Base-by-base conservation (phyloP, 257 asterid genomes). In the Solanum habrochaites region DNA sequence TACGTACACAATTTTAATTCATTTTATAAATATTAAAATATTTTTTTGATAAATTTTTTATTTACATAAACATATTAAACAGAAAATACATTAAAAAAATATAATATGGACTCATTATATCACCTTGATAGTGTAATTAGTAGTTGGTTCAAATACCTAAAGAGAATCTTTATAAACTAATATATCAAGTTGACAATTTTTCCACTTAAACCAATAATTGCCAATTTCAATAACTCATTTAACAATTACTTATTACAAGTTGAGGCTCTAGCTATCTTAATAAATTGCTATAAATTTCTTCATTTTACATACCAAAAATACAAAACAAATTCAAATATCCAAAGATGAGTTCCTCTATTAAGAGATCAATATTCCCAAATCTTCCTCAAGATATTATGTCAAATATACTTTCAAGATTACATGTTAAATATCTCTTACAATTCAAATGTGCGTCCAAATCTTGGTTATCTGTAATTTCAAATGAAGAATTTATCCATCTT, bases 1-100 rank as follows among this genome's bases (percentile, higher is more conserved):
- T 60, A 23, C 9, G 3, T 60, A 60, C 0, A 2, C 2, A 60
- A 13, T 23, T 23, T 60, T 23, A 60, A 21, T 0, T 10, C 9
- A 60, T 60, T 10, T 60, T 21, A 0, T 60, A 23, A 23, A 60
- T 0, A 60, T 21, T 9, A 23, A 60, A 60, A 60, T 52, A 2
- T 3, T 23, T 60, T 60, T 23, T 60, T 0, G 3, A 60, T 60
- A 60, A 0, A 60, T 0, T 1, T 7, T 60, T 8, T 0, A 60
- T 60, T 9, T 21, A 10, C 14, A 2, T 23, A 60, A 21, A 60
- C 7, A 60, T 10, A 60, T 60, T 23, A 60, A 60, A 60, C 69
- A 12, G 14, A 20, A 56, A 7, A 56, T 56, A 18, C 14, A 60
- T 9, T 23, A 60, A 60, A 11, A 60, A 60, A 9, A 23, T 10